Evolutionary conservation across 2,329 filamentous ascomycete species (phyloP).

Genomic region (Neofusicoccum parvum): DNA sequence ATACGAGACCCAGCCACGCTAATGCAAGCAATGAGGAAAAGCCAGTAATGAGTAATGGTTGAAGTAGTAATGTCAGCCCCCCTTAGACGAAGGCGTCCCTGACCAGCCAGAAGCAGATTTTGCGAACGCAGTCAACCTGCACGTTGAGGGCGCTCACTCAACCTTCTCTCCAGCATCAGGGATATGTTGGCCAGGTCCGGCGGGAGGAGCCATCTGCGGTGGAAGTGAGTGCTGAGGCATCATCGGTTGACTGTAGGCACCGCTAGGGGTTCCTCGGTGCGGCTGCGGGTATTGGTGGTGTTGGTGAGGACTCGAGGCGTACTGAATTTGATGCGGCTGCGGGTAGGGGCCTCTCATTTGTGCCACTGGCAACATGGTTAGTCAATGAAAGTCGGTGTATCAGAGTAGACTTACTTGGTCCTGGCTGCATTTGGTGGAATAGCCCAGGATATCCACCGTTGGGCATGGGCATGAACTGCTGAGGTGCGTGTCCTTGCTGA

Average conservation of each 20-base stretch:
- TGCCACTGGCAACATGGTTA: conserved; percentile 35
- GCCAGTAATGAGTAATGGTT: conserved; percentile 28
- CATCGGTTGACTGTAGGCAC: conserved; percentile 45
- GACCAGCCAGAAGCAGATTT: conserved; percentile 1
- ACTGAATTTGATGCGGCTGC: conserved; percentile 44
- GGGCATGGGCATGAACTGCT: conserved; percentile 74
- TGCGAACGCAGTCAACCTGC: conserved; percentile 1
- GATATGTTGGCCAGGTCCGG: conserved; percentile 15
- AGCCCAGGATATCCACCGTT: conserved; percentile 74
- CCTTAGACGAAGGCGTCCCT: background rate
- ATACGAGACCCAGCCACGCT: conserved; percentile 30
- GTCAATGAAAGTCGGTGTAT: conserved; percentile 23
- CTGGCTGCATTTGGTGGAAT: conserved; percentile 69
- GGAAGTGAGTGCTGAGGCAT: conserved; percentile 44
- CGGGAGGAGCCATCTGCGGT: conserved; percentile 33
- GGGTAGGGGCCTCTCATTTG: conserved; percentile 42
- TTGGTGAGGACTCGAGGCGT: conserved; percentile 41
- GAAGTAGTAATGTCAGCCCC: conserved; percentile 6
- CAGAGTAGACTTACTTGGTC: conserved; percentile 66
- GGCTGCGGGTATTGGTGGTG: conserved; percentile 43
- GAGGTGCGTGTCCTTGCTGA: conserved; percentile 77
- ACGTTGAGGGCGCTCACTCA: background rate
- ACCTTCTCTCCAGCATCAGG: conserved; percentile 19
- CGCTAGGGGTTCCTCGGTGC: conserved; percentile 43
- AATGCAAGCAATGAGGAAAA: conserved; percentile 30